Evolutionary conservation across 352 stramenopile species (phyloP).

Genomic region (Globisporangium cederbergense): DNA sequence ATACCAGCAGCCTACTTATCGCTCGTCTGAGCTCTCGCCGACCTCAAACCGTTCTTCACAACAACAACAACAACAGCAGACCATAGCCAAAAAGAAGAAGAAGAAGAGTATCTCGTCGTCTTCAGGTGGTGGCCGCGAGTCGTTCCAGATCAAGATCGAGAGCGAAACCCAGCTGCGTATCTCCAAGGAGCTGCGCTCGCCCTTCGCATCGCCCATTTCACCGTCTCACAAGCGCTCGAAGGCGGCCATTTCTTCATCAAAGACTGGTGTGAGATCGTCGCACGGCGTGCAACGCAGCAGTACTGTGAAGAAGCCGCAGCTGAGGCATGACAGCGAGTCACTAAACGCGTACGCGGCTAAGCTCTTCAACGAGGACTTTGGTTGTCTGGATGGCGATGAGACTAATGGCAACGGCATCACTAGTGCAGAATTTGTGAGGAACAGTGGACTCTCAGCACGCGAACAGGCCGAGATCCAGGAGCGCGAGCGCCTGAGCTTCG

Average conservation of each 20-base stretch:
- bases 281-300: conserved; percentile 9
- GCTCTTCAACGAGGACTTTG: conserved; percentile 53
- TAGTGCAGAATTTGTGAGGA: background rate
- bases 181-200: conserved; percentile 28
- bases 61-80: conserved; percentile 7
- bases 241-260: background rate
- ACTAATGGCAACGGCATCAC: background rate
- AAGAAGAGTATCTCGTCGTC: conserved; percentile 22
- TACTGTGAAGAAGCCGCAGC: background rate
- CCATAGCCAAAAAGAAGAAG: conserved; percentile 26
- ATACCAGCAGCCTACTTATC: conserved; percentile 7
- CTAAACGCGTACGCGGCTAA: conserved; percentile 65
- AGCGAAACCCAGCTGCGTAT: conserved; percentile 38
- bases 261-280: background rate
- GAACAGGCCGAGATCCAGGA: conserved; percentile 46
- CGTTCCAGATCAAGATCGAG: conserved; percentile 42
- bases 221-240: conserved; percentile 19
- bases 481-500: conserved; percentile 69
- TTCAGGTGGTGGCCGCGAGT: background rate
- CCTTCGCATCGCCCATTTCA: conserved; percentile 28
- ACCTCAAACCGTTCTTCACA: background rate
- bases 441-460: conserved; percentile 16
- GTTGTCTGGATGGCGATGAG: conserved; percentile 1
- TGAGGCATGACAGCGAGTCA: conserved; percentile 28
- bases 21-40: conserved; percentile 7